Evolutionary conservation across 441 rosid species (phyloP).

Genomic region (Raphanus hybrid): DNA sequence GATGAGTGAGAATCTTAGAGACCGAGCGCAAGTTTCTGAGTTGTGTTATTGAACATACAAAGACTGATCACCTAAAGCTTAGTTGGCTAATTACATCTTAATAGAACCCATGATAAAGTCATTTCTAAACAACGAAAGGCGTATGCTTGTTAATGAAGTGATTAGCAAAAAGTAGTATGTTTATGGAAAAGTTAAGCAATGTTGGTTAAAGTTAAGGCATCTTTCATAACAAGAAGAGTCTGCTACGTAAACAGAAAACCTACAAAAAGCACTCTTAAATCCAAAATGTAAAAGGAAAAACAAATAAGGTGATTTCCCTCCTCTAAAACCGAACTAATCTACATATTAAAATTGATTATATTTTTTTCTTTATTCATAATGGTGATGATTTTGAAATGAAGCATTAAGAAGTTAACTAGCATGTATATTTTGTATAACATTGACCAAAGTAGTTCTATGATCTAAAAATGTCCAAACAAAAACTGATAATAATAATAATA

Average conservation of each 20-base stretch:
- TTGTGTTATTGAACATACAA: conserved; percentile 19
- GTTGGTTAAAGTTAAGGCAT: neutral
- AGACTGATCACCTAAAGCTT: conserved; percentile 34
- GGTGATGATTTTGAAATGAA: neutral
- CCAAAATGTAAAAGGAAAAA: neutral
- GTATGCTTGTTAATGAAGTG: conserved; percentile 24
- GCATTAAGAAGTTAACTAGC: neutral
- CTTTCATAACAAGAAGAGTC: neutral
- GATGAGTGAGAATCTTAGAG: neutral
- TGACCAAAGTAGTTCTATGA: neutral
- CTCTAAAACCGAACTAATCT: neutral
- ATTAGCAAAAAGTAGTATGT: conserved; percentile 16
- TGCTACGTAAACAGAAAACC: neutral
- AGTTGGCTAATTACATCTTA: conserved; percentile 21
- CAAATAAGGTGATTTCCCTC: neutral
- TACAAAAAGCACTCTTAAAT: neutral
- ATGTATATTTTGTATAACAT: neutral
- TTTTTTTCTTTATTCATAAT: neutral
- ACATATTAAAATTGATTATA: neutral
- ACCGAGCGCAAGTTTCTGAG: conserved; percentile 5
- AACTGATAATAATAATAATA: no score
- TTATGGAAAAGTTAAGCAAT: conserved; percentile 8
- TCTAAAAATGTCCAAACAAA: no score
- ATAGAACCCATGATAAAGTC: conserved; percentile 20
- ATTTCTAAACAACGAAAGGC: conserved; percentile 23